Percentiles rank a stretch among this genome's conserved stretches.
Conservation (phyloP, 148 eudicot genomes). For the Camellia japonica region DNA sequence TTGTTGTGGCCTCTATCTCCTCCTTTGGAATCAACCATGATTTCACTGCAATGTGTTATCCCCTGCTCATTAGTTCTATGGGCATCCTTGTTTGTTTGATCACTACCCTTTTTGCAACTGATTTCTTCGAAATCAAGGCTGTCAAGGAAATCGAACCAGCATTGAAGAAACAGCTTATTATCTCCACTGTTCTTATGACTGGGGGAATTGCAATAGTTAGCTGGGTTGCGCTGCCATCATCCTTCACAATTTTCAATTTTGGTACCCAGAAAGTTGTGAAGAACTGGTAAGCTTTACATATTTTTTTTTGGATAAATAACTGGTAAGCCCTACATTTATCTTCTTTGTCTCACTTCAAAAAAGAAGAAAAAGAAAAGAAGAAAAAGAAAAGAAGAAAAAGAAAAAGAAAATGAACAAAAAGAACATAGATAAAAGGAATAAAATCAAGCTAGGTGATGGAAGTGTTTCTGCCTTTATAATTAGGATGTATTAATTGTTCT, state of each 20-base stretch:
- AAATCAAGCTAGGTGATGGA: not conserved
- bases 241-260: conserved; percentile 80
- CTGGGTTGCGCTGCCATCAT: conserved; percentile 64
- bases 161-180: conserved; percentile 70
- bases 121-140: conserved; percentile 68
- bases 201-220: conserved; percentile 62
- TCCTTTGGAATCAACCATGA: conserved; percentile 63
- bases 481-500: not conserved
- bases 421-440: too few species aligned
- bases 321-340: too few species aligned
- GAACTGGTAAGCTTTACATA: conserved; percentile 52
- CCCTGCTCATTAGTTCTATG: conserved; percentile 58
- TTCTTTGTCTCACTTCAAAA: too few species aligned
- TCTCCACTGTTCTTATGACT: conserved; percentile 80
- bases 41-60: conserved; percentile 60
- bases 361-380: too few species aligned
- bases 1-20: conserved; percentile 66
- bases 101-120: conserved; percentile 79
- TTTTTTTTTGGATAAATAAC: not conserved
- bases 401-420: too few species aligned
- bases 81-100: conserved; percentile 60
- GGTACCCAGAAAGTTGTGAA: conserved; percentile 73
- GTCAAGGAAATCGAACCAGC: conserved; percentile 79
- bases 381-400: too few species aligned
- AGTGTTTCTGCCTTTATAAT: not conserved